Evolutionary conservation across 2,329 filamentous ascomycete species (phyloP), one percentile per base, ranked within the genome.

Genomic region (Ophiocordyceps sinensis): DNA sequence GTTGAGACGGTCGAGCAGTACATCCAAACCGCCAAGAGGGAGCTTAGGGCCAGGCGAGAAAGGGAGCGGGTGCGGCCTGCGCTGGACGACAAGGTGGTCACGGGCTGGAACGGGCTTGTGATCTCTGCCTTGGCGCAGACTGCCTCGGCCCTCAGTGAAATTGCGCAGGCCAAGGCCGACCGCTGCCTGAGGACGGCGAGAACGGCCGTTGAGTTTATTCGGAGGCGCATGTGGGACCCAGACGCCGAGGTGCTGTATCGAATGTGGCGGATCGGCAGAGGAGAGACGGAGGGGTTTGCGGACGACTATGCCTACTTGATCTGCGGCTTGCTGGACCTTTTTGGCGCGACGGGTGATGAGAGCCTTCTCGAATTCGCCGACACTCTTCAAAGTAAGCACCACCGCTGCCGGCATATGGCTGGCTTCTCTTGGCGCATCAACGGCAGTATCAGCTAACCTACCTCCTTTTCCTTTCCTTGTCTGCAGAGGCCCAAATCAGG

Each of bases 261-360:
- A 39, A 76, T 89, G 35, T 93, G 82, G 61, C 76, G 77, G 28
- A 75, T 79, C 45, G 71, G 75, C 47, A 66, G 76, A 9, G 78
- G 76, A 9, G 78, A 80, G 26, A 68, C 76, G 15, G 68, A 71
- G 32, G 88, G 76, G 0, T 94, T 96, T 59, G 85, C 89, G 1
- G 91, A 96, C 51, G 91, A 98, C 62, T 96, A 96, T 55, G 86
- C 89, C 3, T 94, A 89, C 58, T 59, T 96, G 34, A 83, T 87
- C 39, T 76, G 81, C 39, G 89, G 87, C 0, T 67, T 95, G 2
- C 66, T 96, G 43, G 81, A 88, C 49, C 72, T 96, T 26, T 93
- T 93, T 55, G 80, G 89, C 57, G 75, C 81, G 1, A 94, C 85
- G 0, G 81, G 82, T 46, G 79, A 94, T 43, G 78, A 82, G 48